These are phyloP conservation scores for Puccinia brachypodii DNA, from an alignment of 1,284 basidiomycete species.

Conservation along the genomic window DNA sequence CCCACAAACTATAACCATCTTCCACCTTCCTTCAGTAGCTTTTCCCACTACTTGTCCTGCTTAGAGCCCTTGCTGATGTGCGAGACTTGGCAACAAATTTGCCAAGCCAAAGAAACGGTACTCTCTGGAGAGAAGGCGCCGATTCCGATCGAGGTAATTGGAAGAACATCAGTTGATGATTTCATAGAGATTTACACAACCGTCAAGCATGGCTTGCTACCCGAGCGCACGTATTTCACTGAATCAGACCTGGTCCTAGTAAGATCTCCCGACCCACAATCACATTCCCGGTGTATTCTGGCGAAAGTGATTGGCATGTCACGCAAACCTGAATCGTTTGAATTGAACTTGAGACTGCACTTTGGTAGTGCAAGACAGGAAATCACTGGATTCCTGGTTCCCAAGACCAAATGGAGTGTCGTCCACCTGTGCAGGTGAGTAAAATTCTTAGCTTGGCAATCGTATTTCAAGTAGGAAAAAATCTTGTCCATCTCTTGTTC, in stretches of 20 bases:
- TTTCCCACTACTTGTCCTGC: constrained; percentile 69
- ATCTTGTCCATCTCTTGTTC: background rate
- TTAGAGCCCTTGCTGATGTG: constrained; percentile 86
- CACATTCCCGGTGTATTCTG: constrained; percentile 58
- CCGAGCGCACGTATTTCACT: constrained; percentile 45
- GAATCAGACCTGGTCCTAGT: constrained; percentile 49
- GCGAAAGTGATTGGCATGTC: constrained; percentile 77
- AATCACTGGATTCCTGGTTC: constrained; percentile 58
- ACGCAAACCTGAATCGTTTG: constrained; percentile 61
- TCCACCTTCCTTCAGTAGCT: constrained; percentile 68
- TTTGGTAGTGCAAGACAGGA: constrained; percentile 58
- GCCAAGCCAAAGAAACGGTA: constrained; percentile 70
- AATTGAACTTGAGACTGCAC: constrained; percentile 60
- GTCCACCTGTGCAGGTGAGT: constrained; percentile 78
- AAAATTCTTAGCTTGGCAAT: background rate
- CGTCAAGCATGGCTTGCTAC: constrained; percentile 57
- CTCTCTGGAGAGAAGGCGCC: constrained; percentile 58
- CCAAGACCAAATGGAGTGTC: constrained; percentile 71
- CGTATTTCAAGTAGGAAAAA: background rate
- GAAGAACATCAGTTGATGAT: constrained; percentile 68
- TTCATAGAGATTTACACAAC: constrained; percentile 72
- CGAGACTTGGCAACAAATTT: constrained; percentile 89
- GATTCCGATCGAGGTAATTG: constrained; percentile 65
- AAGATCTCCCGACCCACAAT: constrained; percentile 19
- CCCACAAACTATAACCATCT: constrained; percentile 62